Evolutionary conservation across 1,139 yeast species (phyloP), one percentile per base, ranked within the genome.

Genomic region (Candida labiduridarum): DNA sequence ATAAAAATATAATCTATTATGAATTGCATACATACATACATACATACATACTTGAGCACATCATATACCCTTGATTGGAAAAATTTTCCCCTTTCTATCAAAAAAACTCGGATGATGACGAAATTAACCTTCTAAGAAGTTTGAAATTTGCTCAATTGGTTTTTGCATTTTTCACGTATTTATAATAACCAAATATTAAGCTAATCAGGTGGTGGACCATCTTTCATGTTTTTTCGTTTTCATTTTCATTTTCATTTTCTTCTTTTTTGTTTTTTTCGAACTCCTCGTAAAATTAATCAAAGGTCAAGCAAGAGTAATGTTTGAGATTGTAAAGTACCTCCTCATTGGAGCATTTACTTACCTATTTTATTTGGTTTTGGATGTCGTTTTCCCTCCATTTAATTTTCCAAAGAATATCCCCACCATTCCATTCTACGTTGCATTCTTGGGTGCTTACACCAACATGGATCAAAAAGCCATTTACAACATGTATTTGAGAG

Each of bases 401-500:
- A 61, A 62, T 41, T 71, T 70, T 50, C 76, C 76, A 1, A 57
- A 44, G 29, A 72, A 75, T 51, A 81, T 83, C 34, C 87, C 88
- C 2, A 82, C 86, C 0, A 73, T 83, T 27, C 87, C 88, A 2
- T 81, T 83, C 53, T 83, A 81, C 60, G 86, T 82, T 3, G 70
- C 82, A 0, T 81, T 83, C 55, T 57, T 83, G 30, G 79, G 85
- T 0, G 56, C 75, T 0, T 66, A 74, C 36, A 72, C 79, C 1
- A 59, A 61, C 1, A 61, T 78, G 53, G 87, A 83, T 57, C 87
- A 83, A 56, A 62, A 67, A 31, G 72, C 80, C 39, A 69, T 83
- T 10, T 83, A 69, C 59, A 64, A 76, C 9, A 46, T 47, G 38
- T 82, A 71, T 59, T 64, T 73, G 52, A 71, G 70, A 54, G 69